Conservation (phyloP, 148 eudicot genomes). For the Chenopodium berlandieri region DNA sequence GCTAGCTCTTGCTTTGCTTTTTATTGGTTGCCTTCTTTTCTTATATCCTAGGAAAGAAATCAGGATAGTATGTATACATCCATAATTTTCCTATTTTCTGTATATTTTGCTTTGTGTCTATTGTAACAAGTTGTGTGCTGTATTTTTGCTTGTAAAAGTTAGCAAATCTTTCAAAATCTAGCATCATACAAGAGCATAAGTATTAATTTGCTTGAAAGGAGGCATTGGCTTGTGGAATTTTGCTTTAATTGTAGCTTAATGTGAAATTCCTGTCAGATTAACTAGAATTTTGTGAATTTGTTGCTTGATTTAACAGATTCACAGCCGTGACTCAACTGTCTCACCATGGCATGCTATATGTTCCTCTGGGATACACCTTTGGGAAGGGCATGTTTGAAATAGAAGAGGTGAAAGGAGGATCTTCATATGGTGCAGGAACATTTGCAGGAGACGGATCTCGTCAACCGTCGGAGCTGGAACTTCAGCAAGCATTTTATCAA, state of each 20-base stretch:
- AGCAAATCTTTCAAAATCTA: neutral
- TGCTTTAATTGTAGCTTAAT: neutral
- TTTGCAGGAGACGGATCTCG: constrained; percentile 72
- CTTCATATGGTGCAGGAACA: constrained; percentile 69
- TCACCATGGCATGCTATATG: constrained; percentile 71
- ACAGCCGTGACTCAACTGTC: constrained; percentile 60
- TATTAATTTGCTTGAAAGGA: neutral
- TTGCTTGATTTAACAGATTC: constrained; percentile 35
- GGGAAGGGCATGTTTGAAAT: constrained; percentile 66
- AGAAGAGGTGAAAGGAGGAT: constrained; percentile 63
- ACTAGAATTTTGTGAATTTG: neutral
- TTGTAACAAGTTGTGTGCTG: no score
- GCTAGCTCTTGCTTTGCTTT: neutral
- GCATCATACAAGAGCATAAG: neutral
- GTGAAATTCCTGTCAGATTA: neutral
- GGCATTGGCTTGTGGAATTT: neutral
- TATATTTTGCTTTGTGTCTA: neutral
- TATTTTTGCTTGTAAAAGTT: neutral
- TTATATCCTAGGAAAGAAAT: neutral
- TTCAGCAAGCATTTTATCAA: constrained; percentile 61
- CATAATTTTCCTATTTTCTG: neutral
- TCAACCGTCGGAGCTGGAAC: constrained; percentile 56
- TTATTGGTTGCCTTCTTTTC: neutral
- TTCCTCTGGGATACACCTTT: constrained; percentile 64
- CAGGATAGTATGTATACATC: neutral